Conservation (phyloP, 225 moss, liverwort and hornwort species). For the Polytrichum formosum region DNA sequence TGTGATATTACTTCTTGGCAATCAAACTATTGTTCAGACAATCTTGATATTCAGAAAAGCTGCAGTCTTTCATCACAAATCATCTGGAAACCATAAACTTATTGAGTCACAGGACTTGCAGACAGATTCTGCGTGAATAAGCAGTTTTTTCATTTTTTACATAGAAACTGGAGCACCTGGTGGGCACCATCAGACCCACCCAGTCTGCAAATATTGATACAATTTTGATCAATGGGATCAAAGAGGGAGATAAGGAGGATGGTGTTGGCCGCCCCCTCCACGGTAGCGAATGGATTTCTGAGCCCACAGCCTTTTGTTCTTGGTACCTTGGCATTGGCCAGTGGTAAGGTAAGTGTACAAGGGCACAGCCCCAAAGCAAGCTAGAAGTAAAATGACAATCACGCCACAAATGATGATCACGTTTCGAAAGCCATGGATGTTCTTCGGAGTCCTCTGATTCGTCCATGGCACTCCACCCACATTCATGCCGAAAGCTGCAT, state of each 20-base stretch:
- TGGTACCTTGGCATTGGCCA: constrained; percentile 28
- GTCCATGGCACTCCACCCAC: constrained; percentile 98
- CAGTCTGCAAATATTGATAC: not conserved
- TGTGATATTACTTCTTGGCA: too few species aligned
- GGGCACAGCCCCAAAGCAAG: constrained; percentile 66
- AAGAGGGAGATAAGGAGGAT: constrained; percentile 40
- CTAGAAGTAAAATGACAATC: constrained; percentile 56
- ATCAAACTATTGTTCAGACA: too few species aligned
- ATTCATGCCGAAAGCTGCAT: constrained; percentile 90
- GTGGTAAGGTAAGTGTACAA: constrained; percentile 50
- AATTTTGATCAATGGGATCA: constrained; percentile 14
- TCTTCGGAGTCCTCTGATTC: constrained; percentile 44
- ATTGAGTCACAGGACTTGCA: too few species aligned
- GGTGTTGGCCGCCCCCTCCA: constrained; percentile 18
- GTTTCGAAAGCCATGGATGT: constrained; percentile 76
- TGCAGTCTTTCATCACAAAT: too few species aligned
- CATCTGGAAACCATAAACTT: too few species aligned
- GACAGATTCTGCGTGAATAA: too few species aligned
- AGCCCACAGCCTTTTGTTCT: constrained; percentile 33
- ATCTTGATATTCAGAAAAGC: too few species aligned
- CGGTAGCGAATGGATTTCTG: constrained; percentile 62
- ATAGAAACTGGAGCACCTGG: too few species aligned
- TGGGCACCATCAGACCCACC: too few species aligned
- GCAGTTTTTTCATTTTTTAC: too few species aligned
- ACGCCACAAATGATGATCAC: constrained; percentile 70